Evolutionary conservation across 345 rosid genomes (phyloP), one percentile per base, ranked within the genome.

Genomic region (Gossypium raimondii): DNA sequence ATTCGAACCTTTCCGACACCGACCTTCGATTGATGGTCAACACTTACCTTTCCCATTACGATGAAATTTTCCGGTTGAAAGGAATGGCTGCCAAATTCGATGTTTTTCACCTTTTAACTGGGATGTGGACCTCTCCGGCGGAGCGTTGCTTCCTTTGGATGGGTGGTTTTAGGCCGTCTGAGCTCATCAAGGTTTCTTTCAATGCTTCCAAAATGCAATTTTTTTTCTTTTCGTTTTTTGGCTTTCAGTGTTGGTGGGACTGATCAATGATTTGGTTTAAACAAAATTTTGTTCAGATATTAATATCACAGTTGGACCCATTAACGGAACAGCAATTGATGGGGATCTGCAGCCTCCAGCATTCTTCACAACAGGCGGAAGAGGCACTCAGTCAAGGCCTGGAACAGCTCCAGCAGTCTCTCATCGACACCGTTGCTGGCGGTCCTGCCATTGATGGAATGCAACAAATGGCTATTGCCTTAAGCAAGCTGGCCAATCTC

Each of bases 61-160:
- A 95, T 75, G 98, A 93, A n/a, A 81, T 93, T 11, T 95, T 95
- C 80, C 84, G 82, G 79, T 67, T 95, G 71, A 93, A 87, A 74
- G 90, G 78, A 0, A 78, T 77, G 25, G 93, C 94, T 8, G 94
- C 94, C 0, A 91, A 93, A 70, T 77, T 94, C 1, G 99, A 95
- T 59, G 88, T 95, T 34, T 93, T 91, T 75, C 97, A 95, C 75
- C 93, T 95, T 61, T 85, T 91, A 24, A 85, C 91, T 2, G 99
- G 99, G 41, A 90, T 86, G 85, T 95, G 99, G 99, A 80, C 87
- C 17, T 85, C 98, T 7, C 91, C 94, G 0, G 94, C 98, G 0
- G 99, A 95, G 76, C 96, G 99, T 3, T 95, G 98, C 82, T 95
- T 95, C 82, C 92, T 95, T 7, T 95, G 99, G 99, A 93, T 95